phyloP scores from a whole-genome alignment of 306 rosid species.

The Sicyos edulis region DNA sequence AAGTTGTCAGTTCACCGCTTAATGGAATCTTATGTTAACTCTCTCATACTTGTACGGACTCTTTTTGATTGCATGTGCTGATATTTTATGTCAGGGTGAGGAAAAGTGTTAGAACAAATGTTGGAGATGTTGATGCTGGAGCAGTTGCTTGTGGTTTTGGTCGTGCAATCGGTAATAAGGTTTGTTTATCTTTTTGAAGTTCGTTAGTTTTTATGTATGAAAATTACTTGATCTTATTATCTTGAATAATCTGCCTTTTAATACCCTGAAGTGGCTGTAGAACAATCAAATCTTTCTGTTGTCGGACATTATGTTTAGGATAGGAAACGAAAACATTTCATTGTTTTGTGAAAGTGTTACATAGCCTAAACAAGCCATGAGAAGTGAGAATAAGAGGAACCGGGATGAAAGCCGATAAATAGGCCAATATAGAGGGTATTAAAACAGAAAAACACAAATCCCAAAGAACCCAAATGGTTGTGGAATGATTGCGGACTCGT shows the following conservation, averaged over 20 bases:
- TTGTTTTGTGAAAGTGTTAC: too few relatives aligned
- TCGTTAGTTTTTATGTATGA: background rate
- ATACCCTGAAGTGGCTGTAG: slow-evolving; percentile 6
- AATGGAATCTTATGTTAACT: background rate
- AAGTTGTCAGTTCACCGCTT: background rate
- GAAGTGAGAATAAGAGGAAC: too few relatives aligned
- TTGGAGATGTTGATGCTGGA: slow-evolving; percentile 90
- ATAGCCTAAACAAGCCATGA: too few relatives aligned
- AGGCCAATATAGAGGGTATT: too few relatives aligned
- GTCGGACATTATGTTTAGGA: too few relatives aligned
- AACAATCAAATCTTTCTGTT: too few relatives aligned
- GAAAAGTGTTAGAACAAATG: slow-evolving; percentile 82
- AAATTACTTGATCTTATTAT: background rate
- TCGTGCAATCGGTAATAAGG: slow-evolving; percentile 98
- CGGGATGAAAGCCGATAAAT: too few relatives aligned
- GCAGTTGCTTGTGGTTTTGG: slow-evolving; percentile 99
- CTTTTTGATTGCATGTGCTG: slow-evolving; percentile 25
- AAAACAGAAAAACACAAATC: too few relatives aligned
- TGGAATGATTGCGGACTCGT: too few relatives aligned
- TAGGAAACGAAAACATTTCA: too few relatives aligned
- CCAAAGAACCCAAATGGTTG: too few relatives aligned
- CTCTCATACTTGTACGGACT: background rate
- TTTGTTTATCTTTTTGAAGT: slow-evolving; percentile 32
- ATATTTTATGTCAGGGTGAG: slow-evolving; percentile 64
- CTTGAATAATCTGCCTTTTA: background rate